A percentile compares a stretch with the other conserved stretches of the same genome.
These are phyloP conservation scores for Blastomyces emzantsi DNA, from an alignment of 2,329 filamentous ascomycete genomes.

Conservation along the genomic window DNA sequence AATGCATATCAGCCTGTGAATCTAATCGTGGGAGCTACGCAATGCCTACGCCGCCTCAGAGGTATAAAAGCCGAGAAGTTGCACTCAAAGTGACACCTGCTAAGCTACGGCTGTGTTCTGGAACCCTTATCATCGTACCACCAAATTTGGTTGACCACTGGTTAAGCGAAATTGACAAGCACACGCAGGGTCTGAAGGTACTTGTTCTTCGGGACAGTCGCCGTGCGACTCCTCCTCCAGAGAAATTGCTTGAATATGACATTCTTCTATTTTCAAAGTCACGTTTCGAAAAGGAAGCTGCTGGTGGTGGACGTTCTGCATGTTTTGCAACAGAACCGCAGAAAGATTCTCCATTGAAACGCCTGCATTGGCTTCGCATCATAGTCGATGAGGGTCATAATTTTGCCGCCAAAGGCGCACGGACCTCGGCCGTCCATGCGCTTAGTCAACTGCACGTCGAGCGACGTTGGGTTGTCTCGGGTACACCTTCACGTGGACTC, in stretches of 20 bases:
- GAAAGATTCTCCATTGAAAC: conserved; percentile 55
- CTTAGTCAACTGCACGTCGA: conserved; percentile 51
- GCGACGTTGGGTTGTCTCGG: conserved; percentile 79
- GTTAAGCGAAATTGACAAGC: conserved; percentile 69
- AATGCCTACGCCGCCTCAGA: conserved; percentile 39
- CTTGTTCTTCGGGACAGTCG: conserved; percentile 50
- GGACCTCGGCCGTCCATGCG: conserved; percentile 50
- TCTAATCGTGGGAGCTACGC: conserved; percentile 53
- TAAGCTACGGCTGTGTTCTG: conserved; percentile 28
- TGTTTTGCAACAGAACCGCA: conserved; percentile 26
- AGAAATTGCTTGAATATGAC: conserved; percentile 58
- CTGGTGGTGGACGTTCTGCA: conserved; percentile 21
- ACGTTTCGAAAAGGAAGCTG: conserved; percentile 61
- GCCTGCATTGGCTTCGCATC: conserved; percentile 74
- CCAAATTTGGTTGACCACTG: conserved; percentile 78
- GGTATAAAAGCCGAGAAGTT: conserved; percentile 35
- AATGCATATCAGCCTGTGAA: conserved; percentile 49
- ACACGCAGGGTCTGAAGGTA: conserved; percentile 58
- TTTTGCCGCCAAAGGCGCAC: conserved; percentile 58
- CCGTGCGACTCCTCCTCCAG: conserved; percentile 47
- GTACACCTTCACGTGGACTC: conserved; percentile 76
- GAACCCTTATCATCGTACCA: conserved; percentile 72
- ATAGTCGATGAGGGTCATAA: conserved; percentile 90
- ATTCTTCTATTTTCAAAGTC: conserved; percentile 67
- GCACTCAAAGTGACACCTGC: conserved; percentile 17